Evolutionary conservation across 352 stramenopile species (phyloP).

Genomic region (Phytophthora syringae): DNA sequence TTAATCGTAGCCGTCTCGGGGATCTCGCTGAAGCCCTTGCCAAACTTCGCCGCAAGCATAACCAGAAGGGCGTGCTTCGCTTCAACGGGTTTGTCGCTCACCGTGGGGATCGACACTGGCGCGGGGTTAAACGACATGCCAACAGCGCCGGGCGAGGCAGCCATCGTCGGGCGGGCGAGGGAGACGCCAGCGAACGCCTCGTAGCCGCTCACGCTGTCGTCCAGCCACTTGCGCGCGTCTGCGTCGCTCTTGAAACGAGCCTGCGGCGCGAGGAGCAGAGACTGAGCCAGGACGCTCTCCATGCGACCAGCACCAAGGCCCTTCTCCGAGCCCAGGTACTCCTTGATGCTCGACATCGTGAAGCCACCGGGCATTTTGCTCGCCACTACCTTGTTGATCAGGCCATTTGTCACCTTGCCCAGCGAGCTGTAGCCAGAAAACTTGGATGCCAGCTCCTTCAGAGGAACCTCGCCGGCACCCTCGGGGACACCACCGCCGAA

Average conservation of each 20-base stretch:
- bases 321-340: constrained; percentile 65
- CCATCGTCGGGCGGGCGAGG: constrained; percentile 42
- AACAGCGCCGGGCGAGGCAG: constrained; percentile 34
- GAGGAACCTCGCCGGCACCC: constrained; percentile 70
- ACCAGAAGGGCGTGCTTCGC: constrained; percentile 81
- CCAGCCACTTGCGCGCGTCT: constrained; percentile 84
- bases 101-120: constrained; percentile 57
- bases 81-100: constrained; percentile 68
- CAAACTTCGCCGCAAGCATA: constrained; percentile 79
- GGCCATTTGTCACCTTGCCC: constrained; percentile 65
- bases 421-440: constrained; percentile 76
- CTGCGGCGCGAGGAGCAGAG: constrained; percentile 62
- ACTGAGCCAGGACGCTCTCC: constrained; percentile 82
- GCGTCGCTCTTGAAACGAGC: constrained; percentile 74
- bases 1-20: constrained; percentile 75
- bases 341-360: constrained; percentile 80
- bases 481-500: constrained; percentile 77
- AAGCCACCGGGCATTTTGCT: constrained; percentile 89
- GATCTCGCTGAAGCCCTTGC: constrained; percentile 75
- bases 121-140: constrained; percentile 47
- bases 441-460: constrained; percentile 75
- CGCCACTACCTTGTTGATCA: constrained; percentile 81
- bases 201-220: constrained; percentile 74
- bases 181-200: constrained; percentile 76
- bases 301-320: constrained; percentile 68